Evolutionary conservation across 2,329 filamentous ascomycete genomes (phyloP).

Genomic region (Penicillium frequentans): DNA sequence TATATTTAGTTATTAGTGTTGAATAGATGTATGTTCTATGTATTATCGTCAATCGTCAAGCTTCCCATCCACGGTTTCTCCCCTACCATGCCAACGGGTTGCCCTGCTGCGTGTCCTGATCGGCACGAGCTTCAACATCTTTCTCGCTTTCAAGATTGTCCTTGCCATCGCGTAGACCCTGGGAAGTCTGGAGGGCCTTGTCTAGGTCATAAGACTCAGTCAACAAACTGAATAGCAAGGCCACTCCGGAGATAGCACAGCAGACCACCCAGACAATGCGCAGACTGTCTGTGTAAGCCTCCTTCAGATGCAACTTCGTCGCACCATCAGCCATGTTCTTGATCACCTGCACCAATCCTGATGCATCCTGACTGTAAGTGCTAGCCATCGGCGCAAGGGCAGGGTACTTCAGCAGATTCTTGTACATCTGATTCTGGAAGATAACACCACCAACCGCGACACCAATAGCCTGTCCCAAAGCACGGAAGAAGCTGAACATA

Average conservation of each 20-base stretch:
- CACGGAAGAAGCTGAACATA: slow-evolving; percentile 67
- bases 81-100: slow-evolving; percentile 12
- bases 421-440: slow-evolving; percentile 66
- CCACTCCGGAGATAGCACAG: slow-evolving; percentile 53
- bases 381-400: slow-evolving; percentile 49
- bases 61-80: background rate
- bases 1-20: background rate
- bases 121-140: slow-evolving; percentile 13
- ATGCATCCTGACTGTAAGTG: slow-evolving; percentile 58
- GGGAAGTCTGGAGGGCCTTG: slow-evolving; percentile 33
- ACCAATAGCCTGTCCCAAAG: slow-evolving; percentile 65
- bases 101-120: slow-evolving; percentile 1
- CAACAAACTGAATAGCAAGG: slow-evolving; percentile 53
- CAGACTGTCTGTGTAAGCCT: slow-evolving; percentile 56
- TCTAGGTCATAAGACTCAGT: slow-evolving; percentile 52
- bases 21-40: background rate
- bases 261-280: slow-evolving; percentile 59
- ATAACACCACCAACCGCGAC: slow-evolving; percentile 67
- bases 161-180: slow-evolving; percentile 20
- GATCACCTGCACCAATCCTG: slow-evolving; percentile 60
- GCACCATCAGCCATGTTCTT: slow-evolving; percentile 50
- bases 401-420: slow-evolving; percentile 51
- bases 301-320: slow-evolving; percentile 47
- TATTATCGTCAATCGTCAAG: background rate
- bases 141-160: slow-evolving; percentile 12